Conservation (phyloP, 2,329 filamentous ascomycete genomes). For the Magnaporthiopsis rhizophila region DNA sequence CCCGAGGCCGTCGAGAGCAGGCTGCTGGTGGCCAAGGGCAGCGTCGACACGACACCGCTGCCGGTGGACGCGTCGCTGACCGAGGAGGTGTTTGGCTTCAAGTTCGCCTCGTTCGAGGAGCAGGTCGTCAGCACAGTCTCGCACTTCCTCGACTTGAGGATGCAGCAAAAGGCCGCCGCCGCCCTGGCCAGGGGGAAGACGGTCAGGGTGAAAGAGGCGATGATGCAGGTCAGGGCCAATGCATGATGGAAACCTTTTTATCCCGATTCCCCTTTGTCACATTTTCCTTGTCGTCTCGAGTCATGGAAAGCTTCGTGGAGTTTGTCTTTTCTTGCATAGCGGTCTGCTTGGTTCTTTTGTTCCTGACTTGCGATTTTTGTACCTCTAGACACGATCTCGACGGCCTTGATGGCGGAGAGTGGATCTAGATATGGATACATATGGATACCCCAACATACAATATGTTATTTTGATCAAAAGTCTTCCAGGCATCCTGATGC, state of each 20-base stretch:
- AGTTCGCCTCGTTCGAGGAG: conserved; percentile 19
- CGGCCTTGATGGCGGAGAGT: background rate
- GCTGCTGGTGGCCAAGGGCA: conserved; percentile 17
- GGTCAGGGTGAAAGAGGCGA: background rate
- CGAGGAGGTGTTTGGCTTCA: conserved; percentile 18
- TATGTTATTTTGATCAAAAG: background rate
- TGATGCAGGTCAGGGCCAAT: conserved; percentile 4
- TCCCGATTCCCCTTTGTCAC: background rate
- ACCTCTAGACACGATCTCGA: background rate
- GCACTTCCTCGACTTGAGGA: conserved; percentile 20
- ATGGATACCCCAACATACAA: background rate
- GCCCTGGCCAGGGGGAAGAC: background rate
- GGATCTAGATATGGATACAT: background rate
- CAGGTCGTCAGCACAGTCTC: conserved; percentile 20
- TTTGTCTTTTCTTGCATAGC: background rate
- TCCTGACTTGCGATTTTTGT: background rate
- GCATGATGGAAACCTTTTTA: background rate
- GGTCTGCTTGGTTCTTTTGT: background rate
- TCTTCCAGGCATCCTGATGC: too few relatives aligned
- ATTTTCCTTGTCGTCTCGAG: background rate
- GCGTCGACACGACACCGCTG: conserved; percentile 16
- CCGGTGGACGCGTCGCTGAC: conserved; percentile 21
- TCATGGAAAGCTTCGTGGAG: background rate
- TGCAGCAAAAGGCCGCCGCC: conserved; percentile 4
- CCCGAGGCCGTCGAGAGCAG: conserved; percentile 19